Base-by-base conservation (phyloP, 768 basidiomycete species). In the Collybia mongolica region DNA sequence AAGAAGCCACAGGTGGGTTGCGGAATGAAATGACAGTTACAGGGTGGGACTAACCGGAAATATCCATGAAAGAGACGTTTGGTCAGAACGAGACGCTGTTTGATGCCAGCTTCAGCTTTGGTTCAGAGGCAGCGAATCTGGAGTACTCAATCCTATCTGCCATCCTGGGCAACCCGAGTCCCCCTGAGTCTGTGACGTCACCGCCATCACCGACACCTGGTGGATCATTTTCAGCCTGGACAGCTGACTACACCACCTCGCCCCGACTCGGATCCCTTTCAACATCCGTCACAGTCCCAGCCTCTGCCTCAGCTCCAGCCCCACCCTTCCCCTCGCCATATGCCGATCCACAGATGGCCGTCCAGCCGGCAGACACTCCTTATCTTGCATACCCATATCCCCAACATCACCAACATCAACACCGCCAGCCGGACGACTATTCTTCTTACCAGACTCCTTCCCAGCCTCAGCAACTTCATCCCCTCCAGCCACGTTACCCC, bases 111-210 rank as follows among this genome's bases (percentile, higher is more conserved):
- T 79, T 77, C 65, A 60, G 82, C 11, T 93, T 94, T 67, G 89
- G 86, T 44, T 93, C 91, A 39, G 90, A 94, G 65, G 92, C 90
- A 7, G 93, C 93, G 19, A 94, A 94, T 64, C 75, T 93, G 54
- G 96, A 98, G 64, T 98, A 97, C 68, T 92, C 92, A 42, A 96
- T 97, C 57, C 82, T 98, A 5, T 92, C 90, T 41, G 83, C 88
- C 19, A 95, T 98, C 63, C 79, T 98, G 44, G 93, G 90, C 35
- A 89, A 84, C 57, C 80, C 85, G 28, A 86, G 84, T 63, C 81
- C 77, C 6, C 64, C 76, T 39, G 75, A 78, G 23, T 72, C 75
- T 2, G 64, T 64, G 1, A 62, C 70, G 32, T 72, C 70, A n/a
- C 73, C 74, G 17, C 72, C 73, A 39, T 76, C 73, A 57, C 63